Base-by-base conservation (phyloP, 805 yeast genomes). In the Metschnikowia matae region DNA sequence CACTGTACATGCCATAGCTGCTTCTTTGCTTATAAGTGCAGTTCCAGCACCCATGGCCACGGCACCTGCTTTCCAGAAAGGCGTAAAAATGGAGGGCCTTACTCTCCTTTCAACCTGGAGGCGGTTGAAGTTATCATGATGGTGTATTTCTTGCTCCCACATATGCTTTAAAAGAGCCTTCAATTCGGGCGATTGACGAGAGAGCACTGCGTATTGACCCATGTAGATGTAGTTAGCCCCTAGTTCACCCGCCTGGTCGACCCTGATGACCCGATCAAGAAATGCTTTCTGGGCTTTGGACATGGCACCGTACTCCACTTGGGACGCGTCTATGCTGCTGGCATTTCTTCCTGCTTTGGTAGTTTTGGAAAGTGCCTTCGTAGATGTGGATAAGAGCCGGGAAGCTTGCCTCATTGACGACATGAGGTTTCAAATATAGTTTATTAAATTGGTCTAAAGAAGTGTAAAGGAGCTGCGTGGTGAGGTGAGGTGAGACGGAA, bases 1-100 rank as follows among this genome's bases (percentile, higher is more conserved):
- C 53, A 91, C 98, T 0, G 99, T 94, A 66, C 99, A 94, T 1
- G 99, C 98, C 99, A 94, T 94, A 2, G 99, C 98, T 2, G 96
- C 97, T 64, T 92, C 97, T 62, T 89, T 89, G 15, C 97, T 85
- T 54, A 90, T 68, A 48, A 87, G 59, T 0, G 96, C 97, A 0
- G 98, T 94, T 1, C 84, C 86, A 1, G 82, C 81, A 3, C 99
- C 99, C 73, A 94, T 75, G 0, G 84, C 83, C 45, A 86, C 75
- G 0, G 99, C 98, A 3, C 97, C 98, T 0, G 80, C 67, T 64
- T 87, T 90, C 99, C 99, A 94, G 1, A 89, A 61, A 1, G 99
- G 99, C 0, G 98, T 91, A 38, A 94, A 68, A 14, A 94, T 60
- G 0, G 97, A 89, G 3, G 99, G 99, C 60, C 99, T 80, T 1